phyloP scores from a whole-genome alignment of 2,329 filamentous ascomycete species.

The Colletotrichum theobromicola region DNA sequence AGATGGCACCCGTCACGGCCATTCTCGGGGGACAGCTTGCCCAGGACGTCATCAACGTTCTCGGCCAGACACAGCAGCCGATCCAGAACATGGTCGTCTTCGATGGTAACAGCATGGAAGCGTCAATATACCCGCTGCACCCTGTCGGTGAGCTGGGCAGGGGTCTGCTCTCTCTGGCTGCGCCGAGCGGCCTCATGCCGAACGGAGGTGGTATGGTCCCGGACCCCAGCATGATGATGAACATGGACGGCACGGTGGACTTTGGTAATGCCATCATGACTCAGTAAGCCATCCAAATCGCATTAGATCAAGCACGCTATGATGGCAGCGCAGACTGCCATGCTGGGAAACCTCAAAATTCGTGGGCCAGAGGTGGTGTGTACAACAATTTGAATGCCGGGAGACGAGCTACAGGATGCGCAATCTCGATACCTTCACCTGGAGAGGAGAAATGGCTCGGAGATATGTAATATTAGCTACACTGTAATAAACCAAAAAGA shows the following conservation, averaged over 20 bases:
- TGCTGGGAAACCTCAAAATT: not conserved
- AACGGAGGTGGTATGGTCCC: constrained; percentile 19
- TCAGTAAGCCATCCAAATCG: not conserved
- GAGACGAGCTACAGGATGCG: not conserved
- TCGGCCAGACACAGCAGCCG: constrained; percentile 89
- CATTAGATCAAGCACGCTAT: not conserved
- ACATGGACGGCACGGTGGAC: constrained; percentile 19
- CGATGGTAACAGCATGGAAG: constrained; percentile 81
- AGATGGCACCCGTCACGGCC: constrained; percentile 86
- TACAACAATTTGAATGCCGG: not conserved
- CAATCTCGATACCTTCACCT: not conserved
- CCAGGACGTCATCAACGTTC: constrained; percentile 96
- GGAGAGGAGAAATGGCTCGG: not conserved
- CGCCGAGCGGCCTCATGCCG: constrained; percentile 10
- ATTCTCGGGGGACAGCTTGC: constrained; percentile 90
- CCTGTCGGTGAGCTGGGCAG: constrained; percentile 65
- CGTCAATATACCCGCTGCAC: constrained; percentile 82
- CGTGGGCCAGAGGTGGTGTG: not conserved
- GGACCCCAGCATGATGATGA: constrained; percentile 22
- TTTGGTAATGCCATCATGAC: constrained; percentile 20
- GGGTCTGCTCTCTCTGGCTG: constrained; percentile 43
- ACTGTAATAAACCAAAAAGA: not conserved
- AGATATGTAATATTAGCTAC: constrained; percentile 13
- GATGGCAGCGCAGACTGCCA: not conserved
- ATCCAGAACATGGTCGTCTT: constrained; percentile 95